Base-by-base conservation (phyloP, 2,329 filamentous ascomycete species). In the Ceratocystis ficicola region DNA sequence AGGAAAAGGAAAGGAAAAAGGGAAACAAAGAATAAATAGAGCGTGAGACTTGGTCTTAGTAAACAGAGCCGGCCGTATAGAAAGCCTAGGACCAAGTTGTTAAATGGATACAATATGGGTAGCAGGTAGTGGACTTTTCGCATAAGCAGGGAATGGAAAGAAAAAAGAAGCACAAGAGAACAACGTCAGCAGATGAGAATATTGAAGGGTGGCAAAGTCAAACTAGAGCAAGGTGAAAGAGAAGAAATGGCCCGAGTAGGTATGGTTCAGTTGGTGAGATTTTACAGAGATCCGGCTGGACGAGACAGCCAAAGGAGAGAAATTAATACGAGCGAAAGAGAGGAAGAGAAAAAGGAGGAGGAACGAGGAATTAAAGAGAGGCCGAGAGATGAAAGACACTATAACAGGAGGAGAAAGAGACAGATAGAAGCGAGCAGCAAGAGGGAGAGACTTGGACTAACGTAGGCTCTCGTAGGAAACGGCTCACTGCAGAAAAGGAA, bases 231-330 rank as follows among this genome's bases (percentile, higher is more conserved):
- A 22, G 65, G 22, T n/a, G 61, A 64, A 66, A 66, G 64, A 68
- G 55, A 62, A 66, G 63, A 69, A 66, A 65, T 66, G 57, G 59
- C 5, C 25, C 59, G 48, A 52, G n/a, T 52, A 7, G 22, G 48
- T 41, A 52, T 25, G n/a, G 48, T 25, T 52, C 5, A 52, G 22
- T 15, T 22, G n/a, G 48, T 52, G 48, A 52, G 48, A 52, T 52
- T 25, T 52, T 52, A 10, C n/a, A 20, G n/a, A 20, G 22, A 22
- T 52, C 48, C 22, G 10, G 36, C 48, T 52, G 25, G n/a, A 10
- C 48, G n/a, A 22, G n/a, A 41, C 25, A 52, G n/a, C 48, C 48
- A 52, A 52, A 52, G 48, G 2, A 20, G 48, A 52, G 48, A 20
- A 52, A 3, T 52, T 52, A 52, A 20, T 12, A 22, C 22, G 7